phyloP scores from a whole-genome alignment of 306 rosid genomes.

The Prunus salicina region DNA sequence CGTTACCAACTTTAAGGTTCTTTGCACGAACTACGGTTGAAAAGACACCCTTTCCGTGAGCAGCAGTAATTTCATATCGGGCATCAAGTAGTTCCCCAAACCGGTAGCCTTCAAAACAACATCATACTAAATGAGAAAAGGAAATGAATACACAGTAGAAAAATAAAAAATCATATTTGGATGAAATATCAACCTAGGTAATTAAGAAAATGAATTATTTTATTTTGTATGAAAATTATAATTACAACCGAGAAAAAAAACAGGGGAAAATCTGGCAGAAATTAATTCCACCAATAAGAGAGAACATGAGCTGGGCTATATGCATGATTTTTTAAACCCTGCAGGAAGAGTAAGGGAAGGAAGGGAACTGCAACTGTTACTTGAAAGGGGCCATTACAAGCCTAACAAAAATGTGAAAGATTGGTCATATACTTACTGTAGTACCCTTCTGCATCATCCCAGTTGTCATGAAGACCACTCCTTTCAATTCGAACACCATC shows the following conservation, averaged over 20 bases:
- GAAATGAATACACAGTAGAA: not conserved
- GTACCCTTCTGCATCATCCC: constrained; percentile 99
- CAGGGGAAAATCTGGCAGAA: not conserved
- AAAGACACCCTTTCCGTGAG: constrained; percentile 97
- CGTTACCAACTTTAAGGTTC: constrained; percentile 67
- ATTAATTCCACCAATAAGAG: not conserved
- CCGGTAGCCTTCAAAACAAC: constrained; percentile 60
- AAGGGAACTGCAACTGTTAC: not conserved
- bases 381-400: not conserved
- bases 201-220: not conserved
- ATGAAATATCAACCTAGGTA: not conserved
- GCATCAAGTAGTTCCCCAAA: constrained; percentile 95
- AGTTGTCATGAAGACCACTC: constrained; percentile 85
- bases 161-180: not conserved
- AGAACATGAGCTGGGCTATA: not conserved
- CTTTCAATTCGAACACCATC: constrained; percentile 73
- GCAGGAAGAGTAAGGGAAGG: not conserved
- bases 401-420: not conserved
- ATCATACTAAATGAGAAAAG: constrained; percentile 26
- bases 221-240: not conserved
- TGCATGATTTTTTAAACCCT: not conserved
- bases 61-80: constrained; percentile 87
- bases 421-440: constrained; percentile 62
- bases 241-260: not conserved
- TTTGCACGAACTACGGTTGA: constrained; percentile 94